phyloP scores from a whole-genome alignment of 345 rosid species.

The Citrus cavaleriei region DNA sequence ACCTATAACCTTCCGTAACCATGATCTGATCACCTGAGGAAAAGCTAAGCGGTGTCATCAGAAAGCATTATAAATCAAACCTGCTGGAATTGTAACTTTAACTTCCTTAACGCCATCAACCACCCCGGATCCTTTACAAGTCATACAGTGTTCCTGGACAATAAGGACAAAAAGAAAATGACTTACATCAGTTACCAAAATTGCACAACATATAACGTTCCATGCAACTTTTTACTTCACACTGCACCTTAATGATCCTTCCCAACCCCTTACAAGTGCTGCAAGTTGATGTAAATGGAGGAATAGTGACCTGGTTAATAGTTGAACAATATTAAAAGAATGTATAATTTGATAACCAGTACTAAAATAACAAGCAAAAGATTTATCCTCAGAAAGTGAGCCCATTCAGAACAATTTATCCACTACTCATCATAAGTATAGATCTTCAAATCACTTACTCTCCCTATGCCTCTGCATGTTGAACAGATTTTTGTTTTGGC shows the following conservation, averaged over 20 bases:
- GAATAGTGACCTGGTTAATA: slow-evolving; percentile 68
- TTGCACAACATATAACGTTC: neutral
- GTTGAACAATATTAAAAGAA: slow-evolving; percentile 6
- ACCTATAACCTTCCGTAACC: neutral
- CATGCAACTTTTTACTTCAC: neutral
- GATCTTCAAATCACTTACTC: slow-evolving; percentile 50
- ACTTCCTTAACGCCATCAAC: slow-evolving; percentile 73
- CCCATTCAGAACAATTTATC: slow-evolving; percentile 6
- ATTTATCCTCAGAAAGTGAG: slow-evolving; percentile 15
- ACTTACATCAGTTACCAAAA: neutral
- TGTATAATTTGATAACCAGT: neutral
- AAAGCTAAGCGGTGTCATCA: slow-evolving; percentile 8
- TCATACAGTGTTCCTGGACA: slow-evolving; percentile 61
- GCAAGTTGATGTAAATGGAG: slow-evolving; percentile 90
- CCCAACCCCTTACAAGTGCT: slow-evolving; percentile 73
- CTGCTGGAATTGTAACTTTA: slow-evolving; percentile 70
- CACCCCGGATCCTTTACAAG: slow-evolving; percentile 77
- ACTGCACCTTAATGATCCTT: slow-evolving; percentile 59
- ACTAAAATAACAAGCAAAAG: neutral
- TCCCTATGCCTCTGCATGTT: slow-evolving; percentile 82
- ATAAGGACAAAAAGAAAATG: slow-evolving; percentile 9
- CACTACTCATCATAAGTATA: slow-evolving; percentile 19
- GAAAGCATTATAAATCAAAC: slow-evolving; percentile 36
- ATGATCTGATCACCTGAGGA: neutral
- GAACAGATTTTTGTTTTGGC: slow-evolving; percentile 62